Percentiles rank a stretch among this genome's conserved stretches.
Evolutionary conservation across 2,329 filamentous ascomycete genomes (phyloP).

Genomic region (Colletotrichum lini): DNA sequence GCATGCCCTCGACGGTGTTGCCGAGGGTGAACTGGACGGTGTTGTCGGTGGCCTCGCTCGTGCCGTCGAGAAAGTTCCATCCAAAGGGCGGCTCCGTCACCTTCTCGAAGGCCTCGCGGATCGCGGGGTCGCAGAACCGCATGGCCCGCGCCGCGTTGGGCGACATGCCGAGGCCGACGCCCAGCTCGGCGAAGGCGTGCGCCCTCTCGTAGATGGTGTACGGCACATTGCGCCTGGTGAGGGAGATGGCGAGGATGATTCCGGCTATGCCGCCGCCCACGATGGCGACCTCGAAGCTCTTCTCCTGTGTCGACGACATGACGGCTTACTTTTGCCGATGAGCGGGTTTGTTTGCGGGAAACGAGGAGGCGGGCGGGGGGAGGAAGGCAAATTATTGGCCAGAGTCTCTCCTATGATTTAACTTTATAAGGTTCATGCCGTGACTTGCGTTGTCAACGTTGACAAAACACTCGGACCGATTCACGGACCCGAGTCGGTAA

Average conservation of each 20-base stretch:
- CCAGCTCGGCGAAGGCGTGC: constrained; percentile 59
- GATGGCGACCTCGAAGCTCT: constrained; percentile 56
- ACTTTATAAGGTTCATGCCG: too few relatives aligned
- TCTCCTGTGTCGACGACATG: constrained; percentile 2
- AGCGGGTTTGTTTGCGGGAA: too few relatives aligned
- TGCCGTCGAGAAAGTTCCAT: constrained; percentile 42
- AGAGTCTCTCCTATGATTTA: too few relatives aligned
- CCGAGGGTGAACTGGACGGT: constrained; percentile 15
- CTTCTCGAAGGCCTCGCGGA: constrained; percentile 55
- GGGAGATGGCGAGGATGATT: constrained; percentile 60
- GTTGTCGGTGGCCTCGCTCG: constrained; percentile 1
- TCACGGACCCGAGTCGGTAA: too few relatives aligned
- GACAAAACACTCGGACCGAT: too few relatives aligned
- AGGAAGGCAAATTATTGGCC: too few relatives aligned
- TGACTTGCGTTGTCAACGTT: too few relatives aligned
- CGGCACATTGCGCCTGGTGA: constrained; percentile 58
- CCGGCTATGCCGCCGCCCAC: constrained; percentile 68
- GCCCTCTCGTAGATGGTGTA: constrained; percentile 65
- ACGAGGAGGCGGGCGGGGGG: too few relatives aligned
- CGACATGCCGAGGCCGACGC: constrained; percentile 66
- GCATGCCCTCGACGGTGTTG: neutral
- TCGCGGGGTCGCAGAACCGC: constrained; percentile 40
- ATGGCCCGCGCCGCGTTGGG: constrained; percentile 65
- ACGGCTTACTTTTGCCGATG: neutral
- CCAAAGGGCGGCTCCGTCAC: constrained; percentile 44